Evolutionary conservation across 805 yeast genomes (phyloP), one percentile per base, ranked within the genome.

Genomic region (Ogataea haglerorum): DNA sequence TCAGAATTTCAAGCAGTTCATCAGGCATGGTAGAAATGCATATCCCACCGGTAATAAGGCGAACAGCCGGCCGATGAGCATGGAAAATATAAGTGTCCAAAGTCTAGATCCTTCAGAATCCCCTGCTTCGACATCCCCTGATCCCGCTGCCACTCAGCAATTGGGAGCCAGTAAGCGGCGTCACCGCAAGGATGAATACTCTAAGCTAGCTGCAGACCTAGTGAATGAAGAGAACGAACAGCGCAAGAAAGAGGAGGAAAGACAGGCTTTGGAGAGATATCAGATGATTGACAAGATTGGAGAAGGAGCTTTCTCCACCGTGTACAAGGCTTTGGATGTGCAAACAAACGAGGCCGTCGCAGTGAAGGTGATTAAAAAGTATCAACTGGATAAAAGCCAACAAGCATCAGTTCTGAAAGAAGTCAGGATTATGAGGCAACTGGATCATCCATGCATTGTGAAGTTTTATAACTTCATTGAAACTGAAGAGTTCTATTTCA

Each of bases 371-470:
- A 82, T 89, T 46, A 75, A 83, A 45, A 87, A 86, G 60, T 73
- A 74, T 45, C 82, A 80, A 50, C 68, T 85, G 68, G 82, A 82
- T 53, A 62, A 65, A 32, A 68, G 73, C 35, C 86, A 80, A 56
- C 70, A 75, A 48, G 79, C 76, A 39, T 80, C 87, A 16, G 95
- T 86, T 2, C 64, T 81, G 45, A 86, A 87, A 54, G 97, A 89
- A 60, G 86, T 86, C 10, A 73, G 81, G 10, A 79, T 89, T 29
- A 82, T 85, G 79, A 72, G 80, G 58, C 81, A 77, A 52, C 68
- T 80, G 51, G 68, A 68, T 52, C 88, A 72, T 56, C 78, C 80
- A 5, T 79, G 85, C 54, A 69, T 85, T 40, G 86, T 83, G 6
- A 65, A 68, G 39, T 75, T 85, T 43, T 70, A 80, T 44, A 81